Evolutionary conservation across 257 asterid genomes (phyloP).

Genomic region (Petunia secreta): DNA sequence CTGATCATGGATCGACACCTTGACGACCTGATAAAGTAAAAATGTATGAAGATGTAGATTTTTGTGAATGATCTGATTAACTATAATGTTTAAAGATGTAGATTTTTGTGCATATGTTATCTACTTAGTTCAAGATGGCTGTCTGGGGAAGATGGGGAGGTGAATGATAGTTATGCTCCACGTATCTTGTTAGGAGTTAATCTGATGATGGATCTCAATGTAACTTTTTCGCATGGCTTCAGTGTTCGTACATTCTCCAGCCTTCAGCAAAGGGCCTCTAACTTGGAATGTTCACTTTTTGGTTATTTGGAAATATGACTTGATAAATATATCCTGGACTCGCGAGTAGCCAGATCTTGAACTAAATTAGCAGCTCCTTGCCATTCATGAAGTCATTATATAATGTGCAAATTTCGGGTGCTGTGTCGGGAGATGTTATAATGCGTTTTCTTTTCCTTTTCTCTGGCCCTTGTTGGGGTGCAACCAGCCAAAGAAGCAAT

Average conservation of each 20-base stretch:
- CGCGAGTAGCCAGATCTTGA: not conserved
- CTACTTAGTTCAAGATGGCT: not conserved
- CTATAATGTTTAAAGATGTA: constrained; percentile 25
- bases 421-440: not conserved
- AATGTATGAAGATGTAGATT: constrained; percentile 22
- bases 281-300: not conserved
- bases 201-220: not conserved
- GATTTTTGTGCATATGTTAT: constrained; percentile 13
- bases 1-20: constrained; percentile 58
- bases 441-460: no score
- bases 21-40: constrained; percentile 31
- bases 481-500: no score
- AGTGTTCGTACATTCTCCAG: not conserved
- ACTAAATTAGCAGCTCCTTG: not conserved
- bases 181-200: not conserved
- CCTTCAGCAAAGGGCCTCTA: not conserved
- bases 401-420: not conserved
- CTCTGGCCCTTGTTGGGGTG: no score
- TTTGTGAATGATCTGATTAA: not conserved
- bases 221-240: not conserved
- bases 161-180: not conserved
- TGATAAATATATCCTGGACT: constrained; percentile 18
- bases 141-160: constrained; percentile 8
- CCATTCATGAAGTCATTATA: not conserved
- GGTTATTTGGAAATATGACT: constrained; percentile 1